Base-by-base conservation (phyloP, 2,329 filamentous ascomycete species). In the Ceratocystis harringtonii region DNA sequence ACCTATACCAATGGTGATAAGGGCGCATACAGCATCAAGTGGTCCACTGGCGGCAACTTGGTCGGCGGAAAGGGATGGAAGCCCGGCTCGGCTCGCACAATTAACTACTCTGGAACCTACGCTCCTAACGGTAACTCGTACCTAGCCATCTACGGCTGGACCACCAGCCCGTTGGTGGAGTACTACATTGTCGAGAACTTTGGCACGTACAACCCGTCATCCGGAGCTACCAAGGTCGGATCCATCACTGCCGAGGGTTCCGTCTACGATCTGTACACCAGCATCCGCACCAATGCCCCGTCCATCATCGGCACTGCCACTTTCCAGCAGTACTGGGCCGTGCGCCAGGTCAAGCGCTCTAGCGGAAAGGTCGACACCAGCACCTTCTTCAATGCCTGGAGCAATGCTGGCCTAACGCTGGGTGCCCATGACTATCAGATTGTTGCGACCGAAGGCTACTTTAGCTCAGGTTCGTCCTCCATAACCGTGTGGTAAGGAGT, bases 51-150 rank as follows among this genome's bases (percentile, higher is more conserved):
- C 28, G 80, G 80, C 43, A 81, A 83, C 75, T 79, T 82, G 58
- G 80, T 83, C 41, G 80, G 75, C 66, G 82, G 82, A 41, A 84
- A 83, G 73, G 82, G 82, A 48, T 84, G 81, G 81, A 78, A 78
- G 65, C 77, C 80, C 19, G 81, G 81, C 63, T 72, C 66, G 72
- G 75, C 36, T 75, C 78, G 71, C 64, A 65, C 63, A 43, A 72
- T 72, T 62, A 72, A 70, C 43, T 72, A 70, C 70, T 71, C 71
- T 25, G 72, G 70, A 50, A 68, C 70, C 58, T 76, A 72, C 64
- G 69, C 66, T 1, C 74, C 72, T 68, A 71, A 72, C 65, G 73
- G 72, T 41, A 74, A 72, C 69, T 61, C 45, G 30, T 74, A 76
- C 68, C 73, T 77, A 65, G 70, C 73, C 28, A 66, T 76, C 64